Conservation (phyloP, 768 basidiomycete species). For the Symmetrospora coprosmae region DNA sequence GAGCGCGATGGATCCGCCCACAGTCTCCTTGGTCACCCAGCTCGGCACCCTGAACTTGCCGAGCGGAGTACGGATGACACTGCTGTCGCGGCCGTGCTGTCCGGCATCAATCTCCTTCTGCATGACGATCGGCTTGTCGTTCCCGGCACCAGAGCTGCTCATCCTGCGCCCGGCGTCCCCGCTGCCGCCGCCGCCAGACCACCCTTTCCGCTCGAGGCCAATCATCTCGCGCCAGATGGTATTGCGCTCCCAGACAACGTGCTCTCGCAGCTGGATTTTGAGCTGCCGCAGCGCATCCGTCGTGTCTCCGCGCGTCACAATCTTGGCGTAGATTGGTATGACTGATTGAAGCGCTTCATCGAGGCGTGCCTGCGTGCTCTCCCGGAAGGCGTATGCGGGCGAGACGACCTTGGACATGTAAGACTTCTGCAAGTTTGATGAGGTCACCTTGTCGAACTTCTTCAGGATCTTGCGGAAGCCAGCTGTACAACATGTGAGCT, state of each 20-base stretch:
- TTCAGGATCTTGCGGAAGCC: not conserved
- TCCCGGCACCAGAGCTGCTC: not conserved
- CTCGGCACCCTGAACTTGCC: slow-evolving; percentile 45
- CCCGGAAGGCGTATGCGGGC: slow-evolving; percentile 52
- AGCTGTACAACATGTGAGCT: not conserved
- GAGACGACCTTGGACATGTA: slow-evolving; percentile 26
- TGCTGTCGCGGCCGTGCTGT: slow-evolving; percentile 36
- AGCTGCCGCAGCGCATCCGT: slow-evolving; percentile 63
- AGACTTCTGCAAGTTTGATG: slow-evolving; percentile 43
- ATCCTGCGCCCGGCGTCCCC: not conserved
- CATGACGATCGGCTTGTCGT: slow-evolving; percentile 27
- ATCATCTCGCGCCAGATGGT: slow-evolving; percentile 98
- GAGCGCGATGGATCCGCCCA: slow-evolving; percentile 42
- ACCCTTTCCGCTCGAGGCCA: slow-evolving; percentile 39
- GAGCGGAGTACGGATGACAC: slow-evolving; percentile 51
- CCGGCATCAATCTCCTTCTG: slow-evolving; percentile 38
- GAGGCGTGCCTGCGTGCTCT: slow-evolving; percentile 50
- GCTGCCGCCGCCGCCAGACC: slow-evolving; percentile 24
- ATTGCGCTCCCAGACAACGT: slow-evolving; percentile 88
- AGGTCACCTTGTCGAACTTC: slow-evolving; percentile 88
- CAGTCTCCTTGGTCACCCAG: slow-evolving; percentile 43
- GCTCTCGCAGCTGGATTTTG: slow-evolving; percentile 43
- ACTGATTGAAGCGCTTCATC: slow-evolving; percentile 49
- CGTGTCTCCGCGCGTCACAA: slow-evolving; percentile 61
- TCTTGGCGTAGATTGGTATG: slow-evolving; percentile 63